A percentile compares a stretch with the other conserved stretches of the same genome.
These are phyloP conservation scores for Petunia axillaris DNA, from an alignment of 257 asterid genomes.

Conservation along the genomic window DNA sequence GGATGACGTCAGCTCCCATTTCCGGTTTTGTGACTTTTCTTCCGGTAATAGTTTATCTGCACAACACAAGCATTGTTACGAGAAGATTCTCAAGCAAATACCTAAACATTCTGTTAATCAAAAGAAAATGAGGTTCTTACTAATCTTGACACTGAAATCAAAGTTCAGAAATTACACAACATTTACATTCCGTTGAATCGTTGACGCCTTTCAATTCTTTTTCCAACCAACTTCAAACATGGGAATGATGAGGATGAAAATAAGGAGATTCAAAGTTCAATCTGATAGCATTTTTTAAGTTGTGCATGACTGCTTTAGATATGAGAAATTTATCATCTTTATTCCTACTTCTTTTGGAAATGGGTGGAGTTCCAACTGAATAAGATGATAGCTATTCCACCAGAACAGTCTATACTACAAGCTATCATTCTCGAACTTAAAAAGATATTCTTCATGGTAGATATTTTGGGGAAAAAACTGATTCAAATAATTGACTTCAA, in stretches of 20 bases:
- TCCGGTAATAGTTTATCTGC: slow-evolving; percentile 58
- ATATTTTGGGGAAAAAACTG: neutral
- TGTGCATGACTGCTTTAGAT: neutral
- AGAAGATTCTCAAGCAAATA: neutral
- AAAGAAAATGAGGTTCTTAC: neutral
- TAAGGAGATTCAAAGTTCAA: neutral
- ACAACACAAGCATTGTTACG: neutral
- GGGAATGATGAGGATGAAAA: neutral
- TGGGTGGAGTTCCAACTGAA: neutral
- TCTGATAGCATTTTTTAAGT: too few relatives aligned
- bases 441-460: neutral
- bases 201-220: neutral
- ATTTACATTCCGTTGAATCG: neutral
- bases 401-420: neutral
- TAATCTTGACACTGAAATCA: neutral
- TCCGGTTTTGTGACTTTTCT: slow-evolving; percentile 39
- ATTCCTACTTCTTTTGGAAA: neutral
- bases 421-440: neutral
- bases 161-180: neutral
- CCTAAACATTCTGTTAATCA: neutral
- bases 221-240: neutral
- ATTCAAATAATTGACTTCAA: neutral
- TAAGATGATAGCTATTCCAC: neutral
- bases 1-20: slow-evolving; percentile 54
- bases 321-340: neutral